These are phyloP conservation scores for Ustilago bromivora DNA, from an alignment of 1,284 basidiomycete species.

Conservation along the genomic window DNA sequence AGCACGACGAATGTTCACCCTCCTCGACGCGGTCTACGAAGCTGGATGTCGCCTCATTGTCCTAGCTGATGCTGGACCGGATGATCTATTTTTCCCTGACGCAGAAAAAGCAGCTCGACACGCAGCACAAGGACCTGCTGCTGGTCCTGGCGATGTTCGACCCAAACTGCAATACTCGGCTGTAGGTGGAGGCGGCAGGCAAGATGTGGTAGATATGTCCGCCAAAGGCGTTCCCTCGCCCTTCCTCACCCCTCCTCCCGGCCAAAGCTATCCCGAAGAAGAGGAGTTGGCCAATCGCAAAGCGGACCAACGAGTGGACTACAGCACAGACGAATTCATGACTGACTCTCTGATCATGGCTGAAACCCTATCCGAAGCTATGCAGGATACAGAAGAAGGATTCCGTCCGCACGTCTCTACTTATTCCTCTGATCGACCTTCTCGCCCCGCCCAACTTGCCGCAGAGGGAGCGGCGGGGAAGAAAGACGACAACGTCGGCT, in stretches of 20 bases:
- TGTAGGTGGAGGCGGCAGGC: neutral
- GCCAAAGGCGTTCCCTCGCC: conserved; percentile 44
- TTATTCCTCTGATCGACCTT: conserved; percentile 70
- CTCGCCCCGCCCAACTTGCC: conserved; percentile 11
- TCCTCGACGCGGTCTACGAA: conserved; percentile 77
- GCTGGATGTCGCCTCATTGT: conserved; percentile 70
- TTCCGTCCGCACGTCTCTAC: conserved; percentile 76
- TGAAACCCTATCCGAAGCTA: conserved; percentile 75
- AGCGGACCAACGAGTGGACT: conserved; percentile 25
- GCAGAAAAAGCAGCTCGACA: conserved; percentile 40
- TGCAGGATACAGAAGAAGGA: conserved; percentile 72
- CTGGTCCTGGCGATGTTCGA: conserved; percentile 36
- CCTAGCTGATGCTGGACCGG: conserved; percentile 73
- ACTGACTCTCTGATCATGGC: conserved; percentile 74
- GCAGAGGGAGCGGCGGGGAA: conserved; percentile 14
- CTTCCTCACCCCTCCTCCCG: conserved; percentile 36
- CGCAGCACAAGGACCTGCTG: conserved; percentile 44
- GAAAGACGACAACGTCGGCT: conserved; percentile 69
- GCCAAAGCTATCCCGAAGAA: conserved; percentile 46
- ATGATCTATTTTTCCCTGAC: conserved; percentile 76
- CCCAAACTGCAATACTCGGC: conserved; percentile 22
- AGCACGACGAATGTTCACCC: conserved; percentile 78
- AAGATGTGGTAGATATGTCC: conserved; percentile 55
- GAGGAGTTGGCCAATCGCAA: conserved; percentile 20
- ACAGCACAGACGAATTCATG: conserved; percentile 45